Base-by-base conservation (phyloP, 192 early-diverging fungal genomes). In the Backusella tarrabulga region DNA sequence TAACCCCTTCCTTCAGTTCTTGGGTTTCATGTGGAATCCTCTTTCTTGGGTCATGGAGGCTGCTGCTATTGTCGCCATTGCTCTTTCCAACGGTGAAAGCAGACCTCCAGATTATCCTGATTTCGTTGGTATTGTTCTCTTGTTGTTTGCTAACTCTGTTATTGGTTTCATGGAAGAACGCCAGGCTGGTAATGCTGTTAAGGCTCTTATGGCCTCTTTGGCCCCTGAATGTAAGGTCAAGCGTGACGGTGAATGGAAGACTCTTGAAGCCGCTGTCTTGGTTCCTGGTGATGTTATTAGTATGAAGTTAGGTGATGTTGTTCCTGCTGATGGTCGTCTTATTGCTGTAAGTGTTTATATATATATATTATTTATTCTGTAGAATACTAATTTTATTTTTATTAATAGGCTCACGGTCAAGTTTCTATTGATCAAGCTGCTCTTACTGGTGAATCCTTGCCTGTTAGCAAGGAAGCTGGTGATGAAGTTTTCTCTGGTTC, bases 91-190 rank as follows among this genome's bases (percentile, higher is more conserved):
- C 88, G 92, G 92, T 76, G 83, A 88, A 68, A 86, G 86, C 68
- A 52, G 82, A 74, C 76, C 91, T 9, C 89, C 90, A 3, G 91
- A 96, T 81, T 96, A 94, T 93, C 87, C 89, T 71, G 95, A 95
- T 80, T 92, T 94, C 78, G 90, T 91, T 67, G 95, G 94, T 86
- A 91, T 97, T 69, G 80, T 94, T 26, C 80, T 94, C 72, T 87
- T 97, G n/a, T 83, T 97, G 79, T 38, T 96, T 56, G 89, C 86
- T 77, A 97, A 97, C 87, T 91, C 96, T 44, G 80, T 84, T 81
- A 96, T 97, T 79, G 96, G 96, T 75, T 97, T 87, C 85, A 84
- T 92, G 76, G 94, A 97, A 85, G 96, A 97, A 84, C 92, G 92
- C 77, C 90, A 93, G 38, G 95, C 96, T 50, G 95, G 95, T 80